Evolutionary conservation across 805 yeast species (phyloP), one percentile per base, ranked within the genome.

Genomic region (Torulaspora franciscae): DNA sequence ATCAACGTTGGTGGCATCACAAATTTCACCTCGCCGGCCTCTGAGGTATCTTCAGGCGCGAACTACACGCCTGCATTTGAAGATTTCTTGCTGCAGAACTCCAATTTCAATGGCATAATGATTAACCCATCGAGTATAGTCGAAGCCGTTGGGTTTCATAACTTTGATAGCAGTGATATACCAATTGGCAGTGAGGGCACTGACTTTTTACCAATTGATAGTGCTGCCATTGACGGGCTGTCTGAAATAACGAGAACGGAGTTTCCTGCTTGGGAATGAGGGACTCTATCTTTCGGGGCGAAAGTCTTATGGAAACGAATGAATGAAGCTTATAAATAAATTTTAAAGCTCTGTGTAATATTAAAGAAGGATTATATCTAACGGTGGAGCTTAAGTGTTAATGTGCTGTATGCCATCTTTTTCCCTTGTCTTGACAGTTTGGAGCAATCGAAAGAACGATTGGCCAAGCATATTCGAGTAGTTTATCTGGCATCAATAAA

Each of bases 51-150:
- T 3, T 52, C 54, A 14, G 42, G 50, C 15, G 49, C 46, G 4
- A 51, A 58, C 14, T 49, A 54, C 22, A 52, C 60, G 2, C 67
- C 66, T n/a, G 64, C 60, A 28, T 63, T 62, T 34, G 67, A 64
- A 37, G 68, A 64, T 43, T 64, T 64, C 44, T 53, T 63, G 47
- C 54, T 55, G 45, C 64, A 62, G 36, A 59, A 57, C 28, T 52
- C 65, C 10, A 57, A 59, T 29, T 55, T 62, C 19, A 60, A 58
- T 38, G 67, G 64, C 14, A 48, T 62, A 15, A 54, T 61, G 54
- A 58, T 60, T 10, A 61, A 62, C 37, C 62, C 65, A 17, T 55
- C 64, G 1, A 57, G 57, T 39, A 51, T 62, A 9, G 58, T 59
- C 23, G 67, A 61, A 39, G 67, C 65, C 10, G 64, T 57, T 19